These are phyloP conservation scores for Ulmus americana DNA, from an alignment of 331 rosid species.

Conservation along the genomic window DNA sequence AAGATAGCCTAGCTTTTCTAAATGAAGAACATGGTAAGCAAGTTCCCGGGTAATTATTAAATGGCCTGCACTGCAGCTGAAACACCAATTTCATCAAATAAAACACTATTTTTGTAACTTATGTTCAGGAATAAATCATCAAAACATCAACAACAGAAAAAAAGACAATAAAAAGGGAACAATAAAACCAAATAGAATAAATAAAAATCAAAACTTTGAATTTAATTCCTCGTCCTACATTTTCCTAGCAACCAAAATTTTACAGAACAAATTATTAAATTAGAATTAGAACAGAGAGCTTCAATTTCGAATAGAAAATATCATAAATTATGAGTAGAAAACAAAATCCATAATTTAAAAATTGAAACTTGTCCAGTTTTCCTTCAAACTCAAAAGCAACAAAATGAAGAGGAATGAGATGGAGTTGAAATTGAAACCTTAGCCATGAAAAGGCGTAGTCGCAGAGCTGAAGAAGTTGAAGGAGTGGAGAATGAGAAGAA, in stretches of 20 bases:
- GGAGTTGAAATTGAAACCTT: conserved; percentile 21
- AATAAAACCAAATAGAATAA: neutral
- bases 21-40: conserved; percentile 27
- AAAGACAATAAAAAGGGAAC: neutral
- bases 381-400: too few relatives aligned
- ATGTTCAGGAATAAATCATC: too few relatives aligned
- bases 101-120: neutral
- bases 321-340: too few relatives aligned
- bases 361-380: too few relatives aligned
- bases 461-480: conserved; percentile 33
- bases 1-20: conserved; percentile 25
- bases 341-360: too few relatives aligned
- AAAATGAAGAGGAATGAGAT: neutral
- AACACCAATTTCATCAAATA: conserved; percentile 16
- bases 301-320: neutral
- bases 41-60: conserved; percentile 28
- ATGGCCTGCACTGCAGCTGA: conserved; percentile 55
- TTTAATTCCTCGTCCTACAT: neutral
- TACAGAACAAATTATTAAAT: neutral
- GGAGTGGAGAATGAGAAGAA: conserved; percentile 27
- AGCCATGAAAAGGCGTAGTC: conserved; percentile 46
- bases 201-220: neutral
- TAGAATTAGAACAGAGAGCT: neutral
- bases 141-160: neutral
- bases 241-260: neutral